Evolutionary conservation across 1,139 yeast species (phyloP).

Genomic region (Suhomyces coccinellae): DNA sequence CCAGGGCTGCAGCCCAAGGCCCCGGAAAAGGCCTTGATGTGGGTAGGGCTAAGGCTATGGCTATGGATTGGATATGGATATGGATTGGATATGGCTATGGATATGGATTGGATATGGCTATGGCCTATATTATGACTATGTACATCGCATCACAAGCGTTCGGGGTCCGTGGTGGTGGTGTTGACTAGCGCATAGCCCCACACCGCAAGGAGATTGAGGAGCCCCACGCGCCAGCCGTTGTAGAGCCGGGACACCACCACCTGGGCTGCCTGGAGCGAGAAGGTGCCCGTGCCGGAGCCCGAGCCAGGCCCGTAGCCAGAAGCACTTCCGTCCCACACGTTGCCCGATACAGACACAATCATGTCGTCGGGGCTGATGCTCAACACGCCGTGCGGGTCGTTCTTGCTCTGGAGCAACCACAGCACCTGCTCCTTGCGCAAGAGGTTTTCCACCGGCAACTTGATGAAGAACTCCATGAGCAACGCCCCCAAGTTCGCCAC

Average conservation of each 20-base stretch:
- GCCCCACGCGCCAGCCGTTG: conserved; percentile 91
- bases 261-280: conserved; percentile 17
- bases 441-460: conserved; percentile 85
- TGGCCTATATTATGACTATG: conserved; percentile 4
- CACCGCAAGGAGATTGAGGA: conserved; percentile 73
- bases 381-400: conserved; percentile 37
- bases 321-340: neutral
- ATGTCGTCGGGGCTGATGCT: conserved; percentile 48
- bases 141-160: conserved; percentile 34
- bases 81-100: too few relatives aligned
- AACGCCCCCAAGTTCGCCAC: conserved; percentile 56
- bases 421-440: conserved; percentile 80
- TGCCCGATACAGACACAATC: conserved; percentile 42
- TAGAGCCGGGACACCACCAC: conserved; percentile 46
- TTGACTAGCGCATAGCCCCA: conserved; percentile 76
- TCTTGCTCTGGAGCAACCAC: conserved; percentile 48
- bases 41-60: too few relatives aligned
- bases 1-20: too few relatives aligned
- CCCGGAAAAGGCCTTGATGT: too few relatives aligned
- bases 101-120: too few relatives aligned
- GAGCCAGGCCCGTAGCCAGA: conserved; percentile 1
- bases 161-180: conserved; percentile 52
- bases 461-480: conserved; percentile 66
- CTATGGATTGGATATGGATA: too few relatives aligned
- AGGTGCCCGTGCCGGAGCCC: neutral